Evolutionary conservation across 306 rosid species (phyloP), one percentile per base, ranked within the genome.

Genomic region (Quillaja saponaria): DNA sequence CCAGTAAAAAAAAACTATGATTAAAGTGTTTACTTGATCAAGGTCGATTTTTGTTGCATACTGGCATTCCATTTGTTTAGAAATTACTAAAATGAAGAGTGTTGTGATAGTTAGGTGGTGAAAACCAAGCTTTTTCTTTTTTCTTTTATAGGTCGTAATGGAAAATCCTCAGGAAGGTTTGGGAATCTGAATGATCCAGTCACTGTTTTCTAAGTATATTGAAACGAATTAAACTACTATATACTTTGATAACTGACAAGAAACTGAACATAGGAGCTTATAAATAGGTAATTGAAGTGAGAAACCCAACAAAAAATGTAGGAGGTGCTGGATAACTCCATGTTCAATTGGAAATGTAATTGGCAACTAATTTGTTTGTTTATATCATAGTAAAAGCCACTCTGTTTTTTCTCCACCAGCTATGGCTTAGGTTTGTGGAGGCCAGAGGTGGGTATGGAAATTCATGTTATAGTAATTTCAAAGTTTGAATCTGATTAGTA

Each of bases 401-500:
- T 59, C 16, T 5, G 46, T 34, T 8, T 49, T 25, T 49, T 34
- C 10, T 51, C 34, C 31, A 63, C 48, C 56, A 45, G 75, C 72
- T 39, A 8, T 38, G 34, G 47, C 17, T 61, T 18, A 53, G 58
- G 67, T 14, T 34, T 49, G 45, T 21, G 18, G 54, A 39, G 47
- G 46, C 44, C 49, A 55, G 71, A 39, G 59, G 67, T 54, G 49
- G 48, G 33, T 45, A 64, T 48, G 12, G 5, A 37, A 51, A 18
- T 46, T 34, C 6, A 12, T 39, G 42, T 11, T 17, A 6, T 17
- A 10, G 14, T 12, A 49, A 53, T 63, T 53, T 62, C 60, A 37
- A 59, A 49, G 64, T 81, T 49, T 61, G 75, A 44, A 74, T 67
- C 54, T 65, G 76, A 18, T 77, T 46, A 47, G 58, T 49, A 63